Evolutionary conservation across 345 rosid species (phyloP).

Genomic region (Dimocarpus longan): DNA sequence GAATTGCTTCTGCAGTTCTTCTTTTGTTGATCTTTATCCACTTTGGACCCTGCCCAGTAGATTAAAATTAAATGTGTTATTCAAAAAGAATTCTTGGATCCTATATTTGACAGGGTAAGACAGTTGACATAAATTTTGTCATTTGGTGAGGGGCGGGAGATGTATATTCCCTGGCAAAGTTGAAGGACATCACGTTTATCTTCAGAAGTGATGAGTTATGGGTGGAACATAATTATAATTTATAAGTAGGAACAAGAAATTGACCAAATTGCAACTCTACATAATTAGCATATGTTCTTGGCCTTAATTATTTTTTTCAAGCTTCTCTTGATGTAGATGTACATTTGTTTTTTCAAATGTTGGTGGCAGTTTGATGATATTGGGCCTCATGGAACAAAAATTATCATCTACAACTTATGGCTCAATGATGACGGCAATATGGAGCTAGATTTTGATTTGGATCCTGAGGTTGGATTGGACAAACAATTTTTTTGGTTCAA

Average conservation of each 20-base stretch:
- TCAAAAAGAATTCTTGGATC: background rate
- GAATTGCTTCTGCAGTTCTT: constrained; percentile 1
- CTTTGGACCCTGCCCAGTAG: background rate
- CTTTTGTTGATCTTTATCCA: background rate
- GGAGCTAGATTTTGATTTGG: constrained; percentile 81
- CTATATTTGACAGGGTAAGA: background rate
- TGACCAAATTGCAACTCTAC: background rate
- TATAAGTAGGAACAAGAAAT: background rate
- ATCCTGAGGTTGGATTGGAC: constrained; percentile 54
- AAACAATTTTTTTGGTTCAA: constrained; percentile 19
- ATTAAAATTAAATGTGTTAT: background rate
- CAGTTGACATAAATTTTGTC: background rate
- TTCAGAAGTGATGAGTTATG: background rate
- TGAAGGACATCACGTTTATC: background rate
- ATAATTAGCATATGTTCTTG: background rate
- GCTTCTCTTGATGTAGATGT: constrained; percentile 20
- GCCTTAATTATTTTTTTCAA: background rate
- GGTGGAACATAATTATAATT: background rate
- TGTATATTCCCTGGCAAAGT: background rate
- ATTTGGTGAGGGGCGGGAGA: background rate
- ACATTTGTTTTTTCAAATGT: constrained; percentile 5
- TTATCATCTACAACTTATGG: constrained; percentile 89
- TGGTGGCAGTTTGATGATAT: constrained; percentile 76
- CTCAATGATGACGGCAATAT: constrained; percentile 53
- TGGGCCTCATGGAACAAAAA: constrained; percentile 84